A percentile compares a stretch with the other conserved stretches of the same genome.
Evolutionary conservation across 345 rosid genomes (phyloP).

Genomic region (Xanthoceras sorbifolium): DNA sequence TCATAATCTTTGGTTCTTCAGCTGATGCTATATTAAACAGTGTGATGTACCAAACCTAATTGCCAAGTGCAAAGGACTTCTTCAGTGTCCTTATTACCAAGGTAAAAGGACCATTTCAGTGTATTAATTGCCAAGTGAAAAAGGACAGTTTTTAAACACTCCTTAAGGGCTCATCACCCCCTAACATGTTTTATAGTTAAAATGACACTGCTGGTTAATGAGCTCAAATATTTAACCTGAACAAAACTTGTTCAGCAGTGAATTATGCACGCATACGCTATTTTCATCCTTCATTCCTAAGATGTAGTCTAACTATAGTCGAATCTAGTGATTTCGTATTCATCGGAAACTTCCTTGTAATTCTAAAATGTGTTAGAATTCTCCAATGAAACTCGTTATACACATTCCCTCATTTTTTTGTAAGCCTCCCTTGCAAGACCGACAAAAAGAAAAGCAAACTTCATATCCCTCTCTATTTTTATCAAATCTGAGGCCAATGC

Average conservation of each 20-base stretch:
- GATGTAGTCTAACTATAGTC: not conserved
- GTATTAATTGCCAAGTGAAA: not conserved
- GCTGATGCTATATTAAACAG: conserved; percentile 10
- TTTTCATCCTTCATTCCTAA: not conserved
- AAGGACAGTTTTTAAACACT: not conserved
- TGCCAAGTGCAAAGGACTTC: not conserved
- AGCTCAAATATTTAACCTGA: not conserved
- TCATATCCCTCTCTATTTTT: not conserved
- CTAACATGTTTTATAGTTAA: not conserved
- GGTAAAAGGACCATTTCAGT: not conserved
- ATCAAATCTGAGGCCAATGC: not conserved
- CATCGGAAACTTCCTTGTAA: not conserved
- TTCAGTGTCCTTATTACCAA: not conserved
- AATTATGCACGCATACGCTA: not conserved
- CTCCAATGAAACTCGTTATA: no score
- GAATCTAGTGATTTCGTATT: not conserved
- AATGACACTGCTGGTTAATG: not conserved
- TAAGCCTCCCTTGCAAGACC: no score
- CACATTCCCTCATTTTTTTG: no score
- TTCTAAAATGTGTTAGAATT: not conserved
- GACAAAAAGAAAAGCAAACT: not conserved
- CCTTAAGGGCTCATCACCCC: not conserved
- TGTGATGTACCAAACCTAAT: not conserved
- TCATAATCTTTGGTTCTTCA: conserved; percentile 14
- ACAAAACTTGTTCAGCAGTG: not conserved